These are phyloP conservation scores for Acanthamoeba castellanii DNA, from an alignment of 208 protist genomes.

Conservation along the genomic window DNA sequence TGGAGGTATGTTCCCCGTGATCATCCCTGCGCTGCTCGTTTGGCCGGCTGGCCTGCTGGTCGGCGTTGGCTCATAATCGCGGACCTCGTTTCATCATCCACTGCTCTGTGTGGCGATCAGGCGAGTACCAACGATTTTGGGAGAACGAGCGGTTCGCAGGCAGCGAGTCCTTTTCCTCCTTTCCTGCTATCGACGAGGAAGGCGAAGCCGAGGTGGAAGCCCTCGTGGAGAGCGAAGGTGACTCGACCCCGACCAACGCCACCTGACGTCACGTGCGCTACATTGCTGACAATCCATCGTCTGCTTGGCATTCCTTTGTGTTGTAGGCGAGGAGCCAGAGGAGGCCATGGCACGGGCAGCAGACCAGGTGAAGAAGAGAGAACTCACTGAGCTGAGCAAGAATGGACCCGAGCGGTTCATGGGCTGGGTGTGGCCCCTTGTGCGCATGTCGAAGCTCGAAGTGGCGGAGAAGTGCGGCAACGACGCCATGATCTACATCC, in stretches of 20 bases:
- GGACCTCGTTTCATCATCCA: background rate
- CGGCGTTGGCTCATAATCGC: background rate
- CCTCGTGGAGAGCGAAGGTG: conserved; percentile 27
- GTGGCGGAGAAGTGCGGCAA: conserved; percentile 63
- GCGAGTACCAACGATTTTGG: conserved; percentile 55
- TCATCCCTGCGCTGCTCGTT: background rate
- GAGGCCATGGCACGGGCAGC: background rate
- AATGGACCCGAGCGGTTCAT: conserved; percentile 65
- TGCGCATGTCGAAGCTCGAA: conserved; percentile 39
- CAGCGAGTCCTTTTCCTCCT: conserved; percentile 42
- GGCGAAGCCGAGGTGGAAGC: background rate
- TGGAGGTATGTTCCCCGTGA: background rate
- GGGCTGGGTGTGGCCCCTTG: conserved; percentile 68
- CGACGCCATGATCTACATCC: conserved; percentile 74
- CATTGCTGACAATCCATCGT: background rate
- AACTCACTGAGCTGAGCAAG: conserved; percentile 47
- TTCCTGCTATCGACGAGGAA: conserved; percentile 32
- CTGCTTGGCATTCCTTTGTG: background rate
- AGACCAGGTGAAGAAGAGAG: background rate
- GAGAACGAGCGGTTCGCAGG: conserved; percentile 1
- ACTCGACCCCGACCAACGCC: background rate
- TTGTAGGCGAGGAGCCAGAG: background rate
- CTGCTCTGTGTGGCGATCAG: background rate
- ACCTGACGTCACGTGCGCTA: background rate
- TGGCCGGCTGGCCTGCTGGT: background rate